phyloP scores from a whole-genome alignment of 2,329 filamentous ascomycete species.

The Hypoxylon sp. region DNA sequence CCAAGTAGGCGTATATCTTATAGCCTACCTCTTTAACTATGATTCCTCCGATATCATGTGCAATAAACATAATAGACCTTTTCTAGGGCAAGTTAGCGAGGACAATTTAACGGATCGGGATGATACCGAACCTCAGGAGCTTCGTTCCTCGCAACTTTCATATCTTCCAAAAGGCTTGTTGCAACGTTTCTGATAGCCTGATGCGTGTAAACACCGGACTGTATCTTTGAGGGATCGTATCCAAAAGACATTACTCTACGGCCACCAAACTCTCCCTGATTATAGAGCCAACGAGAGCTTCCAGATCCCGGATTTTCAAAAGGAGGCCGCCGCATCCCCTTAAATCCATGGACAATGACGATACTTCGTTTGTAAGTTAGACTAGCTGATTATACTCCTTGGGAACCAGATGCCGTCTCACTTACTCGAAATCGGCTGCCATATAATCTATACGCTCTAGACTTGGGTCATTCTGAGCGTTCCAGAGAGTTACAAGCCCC shows the following conservation, averaged over 20 bases:
- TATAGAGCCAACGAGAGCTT: conserved; percentile 11
- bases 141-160: not conserved
- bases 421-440: conserved; percentile 11
- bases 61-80: conserved; percentile 27
- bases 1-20: not conserved
- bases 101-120: not conserved
- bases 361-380: conserved; percentile 18
- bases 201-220: not conserved
- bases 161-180: conserved; percentile 1
- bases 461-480: not conserved
- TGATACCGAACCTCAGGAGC: not conserved
- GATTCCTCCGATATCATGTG: conserved; percentile 28
- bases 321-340: conserved; percentile 13
- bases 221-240: conserved; percentile 5
- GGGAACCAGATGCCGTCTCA: not conserved
- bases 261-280: not conserved
- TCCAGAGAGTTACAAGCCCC: conserved; percentile 20
- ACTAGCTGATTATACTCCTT: not conserved
- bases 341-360: conserved; percentile 21
- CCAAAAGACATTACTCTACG: conserved; percentile 16
- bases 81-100: conserved; percentile 15
- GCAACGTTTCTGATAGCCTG: not conserved
- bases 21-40: conserved; percentile 28
- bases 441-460: not conserved
- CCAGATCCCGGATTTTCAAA: conserved; percentile 26